Percentiles rank a stretch among this genome's conserved stretches.
These are phyloP conservation scores for Brasilioporus rufonigricans DNA, from an alignment of 768 basidiomycete species.

Conservation along the genomic window DNA sequence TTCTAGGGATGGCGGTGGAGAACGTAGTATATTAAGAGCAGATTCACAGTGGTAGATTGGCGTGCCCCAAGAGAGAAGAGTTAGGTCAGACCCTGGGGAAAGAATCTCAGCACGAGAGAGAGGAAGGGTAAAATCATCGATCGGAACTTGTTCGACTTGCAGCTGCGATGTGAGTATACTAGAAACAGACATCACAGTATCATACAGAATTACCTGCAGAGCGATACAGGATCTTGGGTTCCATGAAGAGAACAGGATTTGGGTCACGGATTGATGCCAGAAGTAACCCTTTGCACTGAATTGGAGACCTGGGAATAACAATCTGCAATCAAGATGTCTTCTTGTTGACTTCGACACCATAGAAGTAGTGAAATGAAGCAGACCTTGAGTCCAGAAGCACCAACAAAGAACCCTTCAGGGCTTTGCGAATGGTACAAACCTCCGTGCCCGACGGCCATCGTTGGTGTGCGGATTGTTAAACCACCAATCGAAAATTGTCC, in stretches of 20 bases:
- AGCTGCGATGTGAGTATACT: conserved; percentile 2
- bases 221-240: conserved; percentile 90
- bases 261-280: conserved; percentile 87
- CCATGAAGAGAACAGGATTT: conserved; percentile 94
- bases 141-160: conserved; percentile 86
- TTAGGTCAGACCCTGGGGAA: conserved; percentile 75
- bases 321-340: conserved; percentile 34
- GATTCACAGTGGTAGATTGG: conserved; percentile 88
- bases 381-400: conserved; percentile 86
- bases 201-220: conserved; percentile 57
- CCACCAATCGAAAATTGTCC: conserved; percentile 81
- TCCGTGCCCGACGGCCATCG: conserved; percentile 92
- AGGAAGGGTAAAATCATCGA: conserved; percentile 84
- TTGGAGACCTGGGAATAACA: conserved; percentile 91
- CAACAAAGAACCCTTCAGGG: conserved; percentile 93
- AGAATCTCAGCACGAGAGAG: conserved; percentile 80
- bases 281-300: conserved; percentile 93
- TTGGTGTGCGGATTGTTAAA: conserved; percentile 79
- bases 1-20: conserved; percentile 64
- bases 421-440: conserved; percentile 94
- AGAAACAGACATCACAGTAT: neutral
- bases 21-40: conserved; percentile 69
- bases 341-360: neutral
- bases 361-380: neutral
- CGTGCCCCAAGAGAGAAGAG: conserved; percentile 90